Base-by-base conservation (phyloP, 2,329 filamentous ascomycete species). In the Calonectria honghensis region DNA sequence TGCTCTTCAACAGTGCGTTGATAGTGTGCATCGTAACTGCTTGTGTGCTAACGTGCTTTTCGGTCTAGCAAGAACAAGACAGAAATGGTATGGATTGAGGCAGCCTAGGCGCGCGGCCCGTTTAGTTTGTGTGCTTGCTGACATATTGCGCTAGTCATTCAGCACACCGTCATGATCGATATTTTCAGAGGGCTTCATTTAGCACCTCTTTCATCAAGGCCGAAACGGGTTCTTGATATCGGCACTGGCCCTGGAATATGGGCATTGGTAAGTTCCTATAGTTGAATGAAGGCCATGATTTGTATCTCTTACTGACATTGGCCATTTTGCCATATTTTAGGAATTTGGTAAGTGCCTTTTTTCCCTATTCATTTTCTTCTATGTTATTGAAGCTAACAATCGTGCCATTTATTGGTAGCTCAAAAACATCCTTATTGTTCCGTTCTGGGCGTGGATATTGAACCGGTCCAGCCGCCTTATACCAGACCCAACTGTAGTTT, bases 161-260 rank as follows among this genome's bases (percentile, higher is more conserved):
- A 79, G 50, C 78, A 79, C 64, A 73, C 64, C 9, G 27, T 80
- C 48, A 79, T 80, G 4, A 64, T 77, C 32, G 73, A 79, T 52
- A 52, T 79, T 48, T 80, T 79, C 29, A 73, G 73, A 64, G 78
- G 78, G 2, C 78, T 79, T 72, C 72, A 80, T 11, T 70, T 80
- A 54, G 68, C 78, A 13, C 78, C 78, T 4, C 52, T 79, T 14
- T 27, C 54, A 61, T 27, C 32, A 14, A 61, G 14, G n/a, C 54
- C 54, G 32, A 37, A 4, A 6, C 54, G 32, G 32, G 54, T 61
- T 61, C 54, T 61, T 61, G 54, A 61, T 61, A 16, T 61, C 11
- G 54, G 54, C n/a, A 61, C 54, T 37, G 54, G 54, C 13, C 54
- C 54, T 61, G 54, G 54, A 61, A 39, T 61, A 61, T 61, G 54